Base-by-base conservation (phyloP, 371 early-diverging fungal species). In the Mortierella sp. region DNA sequence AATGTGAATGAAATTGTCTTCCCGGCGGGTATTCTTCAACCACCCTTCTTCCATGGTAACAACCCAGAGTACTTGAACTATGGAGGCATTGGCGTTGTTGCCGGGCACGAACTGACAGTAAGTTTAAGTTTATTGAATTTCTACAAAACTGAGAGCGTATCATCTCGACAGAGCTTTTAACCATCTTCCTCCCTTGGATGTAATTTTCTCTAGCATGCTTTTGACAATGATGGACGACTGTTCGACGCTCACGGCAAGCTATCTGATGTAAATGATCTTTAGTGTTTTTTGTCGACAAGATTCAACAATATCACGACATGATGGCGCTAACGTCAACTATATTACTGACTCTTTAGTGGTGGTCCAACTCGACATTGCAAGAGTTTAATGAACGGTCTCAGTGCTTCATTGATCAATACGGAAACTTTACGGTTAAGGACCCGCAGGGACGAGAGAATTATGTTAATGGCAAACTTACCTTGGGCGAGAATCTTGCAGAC, bases 401-500 rank as follows among this genome's bases (percentile, higher is more conserved):
- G 49, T 94, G 94, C 73, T 93, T 90, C 62, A 80, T 89, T 26
- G 72, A 90, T 20, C 93, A 92, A 68, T 94, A 92, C 68, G 83
- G 86, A n/a, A 85, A 87, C 20, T 92, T 84, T 68, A 85, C 85
- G 1, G 78, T 90, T 24, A 75, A 75, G 60, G 88, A 79, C 30
- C 85, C 83, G 45, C 84, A 87, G 49, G 90, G 85, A 37, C 70
- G 84, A 5, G 66, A 37, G 22, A 84, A 80, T 43, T 83, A 87
- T 49, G 78, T 93, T 35, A 87, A 92, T 68, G 91, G 93, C 9
- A 78, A 87, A 47, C 74, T 87, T 26, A 95, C 93, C 3, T 75
- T 94, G 8, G 88, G 90, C 20, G 90, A 91, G 70, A 94, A 94
- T 68, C 60, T 94, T 30, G 94, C 95, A 2, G 86, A 86, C 66